A percentile compares a stretch with the other conserved stretches of the same genome.
These are phyloP conservation scores for Vitis rotundifolia DNA, from an alignment of 164 flowering plant species.

Conservation along the genomic window DNA sequence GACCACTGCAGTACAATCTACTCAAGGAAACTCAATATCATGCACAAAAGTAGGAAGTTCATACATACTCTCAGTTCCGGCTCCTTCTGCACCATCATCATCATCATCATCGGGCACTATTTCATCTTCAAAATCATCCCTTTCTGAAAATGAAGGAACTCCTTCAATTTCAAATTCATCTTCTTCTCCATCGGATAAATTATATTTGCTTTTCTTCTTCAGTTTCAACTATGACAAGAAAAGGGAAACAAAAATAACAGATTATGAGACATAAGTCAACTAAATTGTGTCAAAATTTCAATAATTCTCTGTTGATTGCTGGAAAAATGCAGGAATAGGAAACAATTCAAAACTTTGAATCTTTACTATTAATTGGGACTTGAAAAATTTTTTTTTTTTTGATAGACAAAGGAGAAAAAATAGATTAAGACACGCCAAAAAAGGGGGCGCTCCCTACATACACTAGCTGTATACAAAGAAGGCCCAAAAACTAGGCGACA, in stretches of 20 bases:
- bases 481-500: too few relatives aligned
- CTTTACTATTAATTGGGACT: too few relatives aligned
- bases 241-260: neutral
- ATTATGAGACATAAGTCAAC: too few relatives aligned
- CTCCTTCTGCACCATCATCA: slow-evolving; percentile 35
- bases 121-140: slow-evolving; percentile 91
- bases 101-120: slow-evolving; percentile 49
- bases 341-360: too few relatives aligned
- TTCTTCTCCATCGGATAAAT: slow-evolving; percentile 93
- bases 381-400: too few relatives aligned
- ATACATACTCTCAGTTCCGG: slow-evolving; percentile 33
- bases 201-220: slow-evolving; percentile 68
- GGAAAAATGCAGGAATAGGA: too few relatives aligned
- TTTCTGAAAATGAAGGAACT: slow-evolving; percentile 40
- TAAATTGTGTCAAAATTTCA: too few relatives aligned
- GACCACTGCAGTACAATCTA: neutral
- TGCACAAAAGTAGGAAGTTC: neutral
- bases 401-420: too few relatives aligned
- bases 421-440: too few relatives aligned
- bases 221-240: slow-evolving; percentile 44
- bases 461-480: too few relatives aligned
- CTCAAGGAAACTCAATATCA: neutral
- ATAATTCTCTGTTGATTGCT: too few relatives aligned
- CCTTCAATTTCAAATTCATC: slow-evolving; percentile 54
- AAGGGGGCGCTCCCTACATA: too few relatives aligned